Percentiles rank a stretch among this genome's conserved stretches.
phyloP scores from a whole-genome alignment of 1,139 yeast species.

The Meyerozyma carpophila region DNA sequence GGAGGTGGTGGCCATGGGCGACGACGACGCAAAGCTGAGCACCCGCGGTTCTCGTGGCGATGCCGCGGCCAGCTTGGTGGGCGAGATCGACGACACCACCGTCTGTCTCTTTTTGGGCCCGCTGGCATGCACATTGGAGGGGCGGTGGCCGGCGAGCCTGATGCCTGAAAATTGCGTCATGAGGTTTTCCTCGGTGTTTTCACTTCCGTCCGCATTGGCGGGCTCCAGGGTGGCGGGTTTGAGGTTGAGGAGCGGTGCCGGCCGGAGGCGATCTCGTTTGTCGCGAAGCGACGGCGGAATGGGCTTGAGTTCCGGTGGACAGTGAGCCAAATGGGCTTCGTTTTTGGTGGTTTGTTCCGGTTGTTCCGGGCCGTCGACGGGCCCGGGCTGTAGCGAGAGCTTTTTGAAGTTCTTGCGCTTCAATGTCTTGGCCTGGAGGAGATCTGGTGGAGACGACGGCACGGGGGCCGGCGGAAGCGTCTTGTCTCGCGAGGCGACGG shows the following conservation, averaged over 20 bases:
- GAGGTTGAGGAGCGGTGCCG: constrained; percentile 16
- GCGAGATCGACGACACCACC: constrained; percentile 40
- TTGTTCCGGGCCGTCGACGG: background rate
- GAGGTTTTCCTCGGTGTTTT: constrained; percentile 11
- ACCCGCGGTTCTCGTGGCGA: constrained; percentile 10
- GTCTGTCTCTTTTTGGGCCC: constrained; percentile 34
- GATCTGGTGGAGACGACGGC: constrained; percentile 6
- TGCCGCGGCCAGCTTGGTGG: constrained; percentile 31
- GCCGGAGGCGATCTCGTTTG: constrained; percentile 12
- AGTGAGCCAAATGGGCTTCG: constrained; percentile 2
- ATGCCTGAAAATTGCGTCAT: constrained; percentile 28
- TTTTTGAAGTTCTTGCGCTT: constrained; percentile 73
- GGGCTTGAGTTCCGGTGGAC: background rate
- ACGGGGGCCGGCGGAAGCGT: background rate
- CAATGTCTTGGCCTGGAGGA: constrained; percentile 52
- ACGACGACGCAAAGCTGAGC: constrained; percentile 10
- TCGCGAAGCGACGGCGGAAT: constrained; percentile 9
- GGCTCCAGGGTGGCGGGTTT: constrained; percentile 3
- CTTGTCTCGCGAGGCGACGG: background rate
- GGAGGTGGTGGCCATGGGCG: constrained; percentile 35
- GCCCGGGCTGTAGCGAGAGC: constrained; percentile 38
- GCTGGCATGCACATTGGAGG: constrained; percentile 6
- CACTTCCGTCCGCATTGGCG: constrained; percentile 4
- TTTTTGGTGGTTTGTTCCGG: constrained; percentile 3
- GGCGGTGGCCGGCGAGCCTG: constrained; percentile 11